Conservation (phyloP, 805 yeast species). For the Ogataea nonfermentans region DNA sequence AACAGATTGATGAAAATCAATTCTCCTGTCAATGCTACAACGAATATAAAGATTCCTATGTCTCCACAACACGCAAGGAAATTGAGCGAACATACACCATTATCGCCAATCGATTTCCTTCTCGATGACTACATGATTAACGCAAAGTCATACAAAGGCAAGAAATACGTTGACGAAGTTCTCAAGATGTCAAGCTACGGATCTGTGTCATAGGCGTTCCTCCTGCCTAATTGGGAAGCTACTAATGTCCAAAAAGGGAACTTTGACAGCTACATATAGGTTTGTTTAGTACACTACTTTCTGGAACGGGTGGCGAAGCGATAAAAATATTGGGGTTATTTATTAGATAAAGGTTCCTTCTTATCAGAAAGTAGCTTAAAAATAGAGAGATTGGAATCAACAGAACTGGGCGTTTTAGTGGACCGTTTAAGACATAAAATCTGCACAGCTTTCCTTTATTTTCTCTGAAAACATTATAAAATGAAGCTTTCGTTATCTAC, state of each 20-base stretch:
- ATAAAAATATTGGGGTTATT: conserved; percentile 6
- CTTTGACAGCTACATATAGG: conserved; percentile 1
- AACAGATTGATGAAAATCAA: conserved; percentile 4
- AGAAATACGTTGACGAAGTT: conserved; percentile 4
- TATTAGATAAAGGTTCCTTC: conserved; percentile 1
- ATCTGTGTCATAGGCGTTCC: conserved; percentile 4
- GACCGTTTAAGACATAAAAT: background rate
- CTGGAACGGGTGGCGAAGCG: conserved; percentile 10
- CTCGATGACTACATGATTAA: conserved; percentile 27
- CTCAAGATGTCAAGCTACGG: conserved; percentile 11
- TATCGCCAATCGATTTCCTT: conserved; percentile 38
- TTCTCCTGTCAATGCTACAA: conserved; percentile 14
- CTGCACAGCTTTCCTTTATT: background rate
- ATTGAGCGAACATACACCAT: conserved; percentile 33
- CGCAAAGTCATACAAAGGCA: conserved; percentile 3
- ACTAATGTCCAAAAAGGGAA: background rate
- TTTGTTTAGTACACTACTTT: conserved; percentile 4
- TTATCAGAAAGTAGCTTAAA: background rate
- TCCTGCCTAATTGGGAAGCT: conserved; percentile 5
- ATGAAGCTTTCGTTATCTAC: conserved; percentile 36
- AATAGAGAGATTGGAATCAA: conserved; percentile 2
- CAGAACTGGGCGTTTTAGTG: background rate
- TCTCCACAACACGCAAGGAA: conserved; percentile 34
- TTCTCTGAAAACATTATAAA: background rate
- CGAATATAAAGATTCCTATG: conserved; percentile 26